Conservation (phyloP, 306 rosid species). For the barrel medic (Medicago truncatula) region DNA sequence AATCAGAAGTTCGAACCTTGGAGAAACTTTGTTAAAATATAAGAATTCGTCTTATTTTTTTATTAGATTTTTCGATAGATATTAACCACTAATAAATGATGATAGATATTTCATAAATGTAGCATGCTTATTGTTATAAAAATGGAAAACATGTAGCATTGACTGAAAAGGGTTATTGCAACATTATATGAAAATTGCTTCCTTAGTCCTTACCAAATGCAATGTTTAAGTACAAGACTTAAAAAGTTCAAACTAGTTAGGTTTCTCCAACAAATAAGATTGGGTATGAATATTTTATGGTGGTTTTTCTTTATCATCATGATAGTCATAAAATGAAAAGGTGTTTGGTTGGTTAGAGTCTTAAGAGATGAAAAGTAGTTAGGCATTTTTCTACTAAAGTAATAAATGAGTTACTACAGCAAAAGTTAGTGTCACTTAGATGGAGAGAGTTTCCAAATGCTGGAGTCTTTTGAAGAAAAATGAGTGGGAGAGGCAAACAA, state of each 20-base stretch:
- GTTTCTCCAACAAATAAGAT: constrained; percentile 36
- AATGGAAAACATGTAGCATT: neutral
- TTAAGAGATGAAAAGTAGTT: constrained; percentile 25
- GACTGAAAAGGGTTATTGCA: neutral
- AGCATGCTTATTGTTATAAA: neutral
- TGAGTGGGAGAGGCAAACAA: constrained; percentile 12
- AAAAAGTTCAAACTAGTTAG: constrained; percentile 35
- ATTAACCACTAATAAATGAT: neutral
- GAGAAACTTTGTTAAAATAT: neutral
- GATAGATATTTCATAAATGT: neutral
- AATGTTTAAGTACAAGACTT: constrained; percentile 8
- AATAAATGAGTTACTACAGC: constrained; percentile 17
- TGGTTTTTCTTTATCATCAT: neutral
- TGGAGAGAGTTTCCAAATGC: constrained; percentile 25
- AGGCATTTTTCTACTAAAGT: constrained; percentile 21
- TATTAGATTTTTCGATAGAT: neutral
- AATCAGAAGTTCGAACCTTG: neutral
- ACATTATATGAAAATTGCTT: neutral
- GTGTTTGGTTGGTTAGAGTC: constrained; percentile 14
- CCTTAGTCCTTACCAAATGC: constrained; percentile 19
- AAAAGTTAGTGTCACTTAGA: constrained; percentile 9
- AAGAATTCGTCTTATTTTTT: neutral
- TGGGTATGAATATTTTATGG: neutral
- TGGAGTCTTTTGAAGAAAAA: neutral
- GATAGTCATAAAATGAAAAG: neutral